Percentiles rank a stretch among this genome's conserved stretches.
phyloP scores from a whole-genome alignment of 345 rosid species.

The Angophora floribunda region DNA sequence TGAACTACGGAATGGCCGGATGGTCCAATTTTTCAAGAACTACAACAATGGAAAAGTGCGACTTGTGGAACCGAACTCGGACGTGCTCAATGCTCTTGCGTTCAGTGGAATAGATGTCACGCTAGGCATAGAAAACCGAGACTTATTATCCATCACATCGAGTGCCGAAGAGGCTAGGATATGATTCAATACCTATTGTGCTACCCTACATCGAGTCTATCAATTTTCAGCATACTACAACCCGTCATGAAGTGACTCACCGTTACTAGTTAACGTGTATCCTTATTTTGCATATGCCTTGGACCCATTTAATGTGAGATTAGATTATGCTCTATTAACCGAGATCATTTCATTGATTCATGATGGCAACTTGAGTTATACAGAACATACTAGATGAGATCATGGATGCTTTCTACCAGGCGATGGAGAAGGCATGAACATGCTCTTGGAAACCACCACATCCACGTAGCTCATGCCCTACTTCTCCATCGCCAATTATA shows the following conservation, averaged over 20 bases:
- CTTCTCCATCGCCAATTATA: conserved; percentile 17
- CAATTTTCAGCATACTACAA: background rate
- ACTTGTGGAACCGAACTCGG: background rate
- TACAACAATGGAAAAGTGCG: background rate
- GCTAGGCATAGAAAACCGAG: background rate
- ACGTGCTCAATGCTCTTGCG: background rate
- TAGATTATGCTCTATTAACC: conserved; percentile 17
- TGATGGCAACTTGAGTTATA: conserved; percentile 13
- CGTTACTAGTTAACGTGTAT: conserved; percentile 20
- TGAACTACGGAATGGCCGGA: background rate
- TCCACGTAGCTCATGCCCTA: background rate
- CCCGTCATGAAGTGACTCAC: background rate
- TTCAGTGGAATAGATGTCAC: background rate
- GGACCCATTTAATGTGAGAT: conserved; percentile 3
- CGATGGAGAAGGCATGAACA: conserved; percentile 10
- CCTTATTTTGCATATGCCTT: conserved; percentile 27
- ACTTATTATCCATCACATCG: background rate
- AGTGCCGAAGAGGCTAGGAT: background rate
- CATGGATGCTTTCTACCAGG: conserved; percentile 16
- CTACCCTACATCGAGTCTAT: background rate
- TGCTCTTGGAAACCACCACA: no score
- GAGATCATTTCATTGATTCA: background rate
- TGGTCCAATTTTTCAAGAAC: background rate
- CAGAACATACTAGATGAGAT: conserved; percentile 22
- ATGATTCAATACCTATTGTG: background rate